Percentiles rank a stretch among this genome's conserved stretches.
phyloP scores from a whole-genome alignment of 129 eudicot species.

The Flaveria bidentis region DNA sequence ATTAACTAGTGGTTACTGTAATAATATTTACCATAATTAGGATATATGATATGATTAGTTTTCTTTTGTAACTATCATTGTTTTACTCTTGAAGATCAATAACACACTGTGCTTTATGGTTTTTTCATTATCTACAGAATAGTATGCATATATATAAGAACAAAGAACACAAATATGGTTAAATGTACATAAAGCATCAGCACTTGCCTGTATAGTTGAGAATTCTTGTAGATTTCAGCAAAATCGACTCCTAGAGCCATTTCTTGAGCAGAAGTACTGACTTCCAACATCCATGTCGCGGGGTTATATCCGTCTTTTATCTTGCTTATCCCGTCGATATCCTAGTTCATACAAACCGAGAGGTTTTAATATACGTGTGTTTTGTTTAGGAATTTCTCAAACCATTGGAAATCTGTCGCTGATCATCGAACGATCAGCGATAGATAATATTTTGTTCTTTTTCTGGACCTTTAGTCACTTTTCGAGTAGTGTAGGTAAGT shows the following conservation, averaged over 20 bases:
- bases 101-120: too few species aligned
- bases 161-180: not conserved
- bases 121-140: too few species aligned
- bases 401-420: too few species aligned
- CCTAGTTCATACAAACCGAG: constrained; percentile 26
- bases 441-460: too few species aligned
- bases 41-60: too few species aligned
- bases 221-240: constrained; percentile 51
- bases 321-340: constrained; percentile 45
- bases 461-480: not conserved
- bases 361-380: not conserved
- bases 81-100: too few species aligned
- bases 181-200: not conserved
- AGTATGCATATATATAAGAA: not conserved
- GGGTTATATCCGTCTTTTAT: constrained; percentile 68
- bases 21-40: too few species aligned
- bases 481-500: not conserved
- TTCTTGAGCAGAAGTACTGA: constrained; percentile 53
- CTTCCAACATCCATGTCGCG: constrained; percentile 77
- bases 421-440: not conserved
- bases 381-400: too few species aligned
- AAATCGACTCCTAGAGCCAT: constrained; percentile 51
- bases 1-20: too few species aligned
- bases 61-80: too few species aligned
- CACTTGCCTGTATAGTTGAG: constrained; percentile 47